Evolutionary conservation across 768 basidiomycete genomes (phyloP).

Genomic region (Leucocoprinus sp.): DNA sequence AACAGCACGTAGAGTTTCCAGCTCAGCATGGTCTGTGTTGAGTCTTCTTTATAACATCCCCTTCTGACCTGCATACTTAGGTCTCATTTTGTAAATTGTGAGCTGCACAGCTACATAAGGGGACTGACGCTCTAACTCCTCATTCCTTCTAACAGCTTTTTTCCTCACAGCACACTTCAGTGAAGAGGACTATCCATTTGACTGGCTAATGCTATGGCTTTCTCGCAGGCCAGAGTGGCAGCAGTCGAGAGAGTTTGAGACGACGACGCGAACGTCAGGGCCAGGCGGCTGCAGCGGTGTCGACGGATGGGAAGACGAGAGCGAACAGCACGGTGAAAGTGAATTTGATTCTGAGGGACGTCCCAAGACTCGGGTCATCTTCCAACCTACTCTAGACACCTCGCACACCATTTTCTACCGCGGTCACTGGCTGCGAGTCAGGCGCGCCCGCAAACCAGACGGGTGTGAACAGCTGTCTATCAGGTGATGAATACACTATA

Average conservation of each 20-base stretch:
- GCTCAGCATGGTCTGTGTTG: conserved; percentile 64
- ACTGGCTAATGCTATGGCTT: conserved; percentile 90
- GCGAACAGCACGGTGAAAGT: conserved; percentile 23
- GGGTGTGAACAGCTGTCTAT: conserved; percentile 69
- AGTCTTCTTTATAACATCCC: conserved; percentile 7
- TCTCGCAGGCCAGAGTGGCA: conserved; percentile 83
- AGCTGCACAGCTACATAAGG: conserved; percentile 21
- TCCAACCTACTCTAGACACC: conserved; percentile 82
- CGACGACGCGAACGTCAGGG: conserved; percentile 67
- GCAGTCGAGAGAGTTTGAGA: conserved; percentile 83
- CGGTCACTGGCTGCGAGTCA: conserved; percentile 77
- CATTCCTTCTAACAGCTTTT: conserved; percentile 43
- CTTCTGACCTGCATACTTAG: conserved; percentile 23
- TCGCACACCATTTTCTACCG: conserved; percentile 85
- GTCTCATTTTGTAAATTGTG: conserved; percentile 85
- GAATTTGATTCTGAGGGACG: conserved; percentile 40
- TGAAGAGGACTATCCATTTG: conserved; percentile 85
- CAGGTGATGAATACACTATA: no score
- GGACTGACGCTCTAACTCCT: conserved; percentile 13
- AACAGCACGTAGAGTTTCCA: conserved; percentile 74
- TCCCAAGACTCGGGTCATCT: conserved; percentile 71
- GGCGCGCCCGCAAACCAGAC: conserved; percentile 61
- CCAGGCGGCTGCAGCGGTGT: conserved; percentile 45
- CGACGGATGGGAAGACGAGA: conserved; percentile 31
- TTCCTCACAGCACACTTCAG: conserved; percentile 88